phyloP scores from a whole-genome alignment of 2,329 filamentous ascomycete genomes.

The Xylaria sp. region DNA sequence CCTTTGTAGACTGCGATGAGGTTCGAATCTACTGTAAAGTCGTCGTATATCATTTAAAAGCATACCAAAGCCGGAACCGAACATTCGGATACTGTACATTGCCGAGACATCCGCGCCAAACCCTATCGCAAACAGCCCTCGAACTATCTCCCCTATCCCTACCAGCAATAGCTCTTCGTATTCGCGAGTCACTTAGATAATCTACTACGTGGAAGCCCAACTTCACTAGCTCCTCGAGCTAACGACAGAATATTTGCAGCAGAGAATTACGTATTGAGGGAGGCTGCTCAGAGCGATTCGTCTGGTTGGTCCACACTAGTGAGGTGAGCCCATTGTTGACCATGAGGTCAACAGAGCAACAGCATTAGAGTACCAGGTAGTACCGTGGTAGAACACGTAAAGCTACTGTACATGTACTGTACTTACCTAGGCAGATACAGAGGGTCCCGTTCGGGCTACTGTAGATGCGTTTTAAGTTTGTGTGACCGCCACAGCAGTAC shows the following conservation, averaged over 20 bases:
- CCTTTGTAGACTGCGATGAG: background rate
- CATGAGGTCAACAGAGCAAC: background rate
- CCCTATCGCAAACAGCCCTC: background rate
- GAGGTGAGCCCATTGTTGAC: too few species aligned
- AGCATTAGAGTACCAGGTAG: too few species aligned
- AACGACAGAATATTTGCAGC: background rate
- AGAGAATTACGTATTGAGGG: too few species aligned
- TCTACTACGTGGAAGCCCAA: too few species aligned
- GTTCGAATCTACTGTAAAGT: background rate
- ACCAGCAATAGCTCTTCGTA: background rate
- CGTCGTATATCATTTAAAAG: background rate
- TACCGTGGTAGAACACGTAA: background rate
- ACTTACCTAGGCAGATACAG: too few species aligned
- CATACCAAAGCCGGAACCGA: background rate
- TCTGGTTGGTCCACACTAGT: too few species aligned
- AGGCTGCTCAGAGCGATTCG: background rate
- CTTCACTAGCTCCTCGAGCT: background rate
- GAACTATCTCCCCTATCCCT: background rate
- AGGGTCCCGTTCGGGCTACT: too few species aligned
- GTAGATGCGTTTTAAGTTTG: background rate
- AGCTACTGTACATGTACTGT: background rate
- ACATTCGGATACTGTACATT: too few species aligned
- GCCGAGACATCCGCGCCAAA: too few species aligned
- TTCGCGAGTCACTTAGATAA: background rate
- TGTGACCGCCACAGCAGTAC: slow-evolving; percentile 4